Evolutionary conservation across 495 filamentous ascomycete genomes (phyloP), one percentile per base, ranked within the genome.

Genomic region (Neurospora sp.): DNA sequence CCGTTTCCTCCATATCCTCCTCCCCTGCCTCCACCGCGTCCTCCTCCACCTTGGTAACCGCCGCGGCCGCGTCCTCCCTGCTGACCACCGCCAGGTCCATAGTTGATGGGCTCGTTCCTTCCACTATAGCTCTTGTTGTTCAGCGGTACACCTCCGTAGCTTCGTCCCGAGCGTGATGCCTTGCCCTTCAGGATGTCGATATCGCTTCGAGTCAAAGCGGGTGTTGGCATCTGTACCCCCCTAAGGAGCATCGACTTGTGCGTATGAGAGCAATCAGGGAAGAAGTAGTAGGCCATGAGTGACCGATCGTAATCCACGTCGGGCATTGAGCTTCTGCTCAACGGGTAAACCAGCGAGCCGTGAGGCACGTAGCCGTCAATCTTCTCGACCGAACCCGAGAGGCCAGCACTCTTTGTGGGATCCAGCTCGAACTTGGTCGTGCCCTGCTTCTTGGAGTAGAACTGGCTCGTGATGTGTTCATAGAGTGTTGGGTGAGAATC

Each of bases 201-300:
- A 77, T 99, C 96, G 68, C 81, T 85, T 22, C 87, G 83, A 75
- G 91, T 89, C 3, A 99, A 85, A 4, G 89, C 91, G 10, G 92
- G 89, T 2, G 85, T 81, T 0, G 89, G 83, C 69, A 94, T 87
- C 75, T 91, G 89, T 59, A 94, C 89, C 9, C 96, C 96, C 4
- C 92, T 90, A 70, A 99, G 86, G 35, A 99, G 87, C 92, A 96
- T 96, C 9, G 94, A 97, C 77, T 97, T 98, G 82, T 99, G 96
- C 22, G 88, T 82, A 75, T 92, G 86, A 18, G 82, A 81, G 14
- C 87, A 88, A 48, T 87, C 82, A 1, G 94, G 94, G 80, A 97
- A 91, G 39, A 92, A 88, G 79, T 97, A 99, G 73, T 91, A 81
- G 65, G 97, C 92, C 93, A 86, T 93, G 59, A 98, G 89, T 42